These are phyloP conservation scores for Phylloporus sp. DNA, from an alignment of 768 basidiomycete species.

Conservation along the genomic window DNA sequence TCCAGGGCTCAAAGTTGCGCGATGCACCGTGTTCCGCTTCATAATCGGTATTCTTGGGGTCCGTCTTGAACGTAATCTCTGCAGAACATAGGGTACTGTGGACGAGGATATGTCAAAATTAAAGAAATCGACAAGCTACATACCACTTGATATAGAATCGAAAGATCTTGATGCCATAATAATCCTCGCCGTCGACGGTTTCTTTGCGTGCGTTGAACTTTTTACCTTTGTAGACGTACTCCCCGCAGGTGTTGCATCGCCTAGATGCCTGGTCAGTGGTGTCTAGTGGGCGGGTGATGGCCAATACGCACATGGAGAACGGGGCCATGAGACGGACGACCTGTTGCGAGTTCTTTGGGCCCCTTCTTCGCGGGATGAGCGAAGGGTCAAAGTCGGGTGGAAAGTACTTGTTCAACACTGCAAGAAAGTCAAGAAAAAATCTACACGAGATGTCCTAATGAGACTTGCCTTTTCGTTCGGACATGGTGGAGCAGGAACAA, in stretches of 20 bases:
- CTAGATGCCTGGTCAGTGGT: constrained; percentile 34
- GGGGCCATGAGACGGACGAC: constrained; percentile 99
- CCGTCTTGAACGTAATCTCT: constrained; percentile 99
- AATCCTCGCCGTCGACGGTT: constrained; percentile 95
- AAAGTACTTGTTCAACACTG: constrained; percentile 92
- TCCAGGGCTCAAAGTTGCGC: constrained; percentile 97
- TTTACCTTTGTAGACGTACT: constrained; percentile 99
- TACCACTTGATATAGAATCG: constrained; percentile 90
- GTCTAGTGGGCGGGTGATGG: background rate
- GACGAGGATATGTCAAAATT: constrained; percentile 9
- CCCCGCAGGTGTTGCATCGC: constrained; percentile 93
- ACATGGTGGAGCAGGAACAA: constrained; percentile 43
- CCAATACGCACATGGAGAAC: constrained; percentile 78
- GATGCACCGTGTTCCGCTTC: constrained; percentile 93
- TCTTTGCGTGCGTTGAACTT: constrained; percentile 99
- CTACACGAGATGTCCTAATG: background rate
- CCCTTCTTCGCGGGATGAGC: constrained; percentile 87
- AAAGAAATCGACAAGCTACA: constrained; percentile 22
- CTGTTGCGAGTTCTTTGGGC: constrained; percentile 92
- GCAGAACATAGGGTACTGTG: constrained; percentile 88
- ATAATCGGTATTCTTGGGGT: constrained; percentile 97
- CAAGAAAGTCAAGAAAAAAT: constrained; percentile 5
- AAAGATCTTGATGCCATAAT: constrained; percentile 97
- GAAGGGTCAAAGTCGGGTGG: constrained; percentile 98
- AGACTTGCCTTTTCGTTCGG: constrained; percentile 71